Evolutionary conservation across 2,329 filamentous ascomycete species (phyloP).

Genomic region (Pseudocercospora macadamiae): DNA sequence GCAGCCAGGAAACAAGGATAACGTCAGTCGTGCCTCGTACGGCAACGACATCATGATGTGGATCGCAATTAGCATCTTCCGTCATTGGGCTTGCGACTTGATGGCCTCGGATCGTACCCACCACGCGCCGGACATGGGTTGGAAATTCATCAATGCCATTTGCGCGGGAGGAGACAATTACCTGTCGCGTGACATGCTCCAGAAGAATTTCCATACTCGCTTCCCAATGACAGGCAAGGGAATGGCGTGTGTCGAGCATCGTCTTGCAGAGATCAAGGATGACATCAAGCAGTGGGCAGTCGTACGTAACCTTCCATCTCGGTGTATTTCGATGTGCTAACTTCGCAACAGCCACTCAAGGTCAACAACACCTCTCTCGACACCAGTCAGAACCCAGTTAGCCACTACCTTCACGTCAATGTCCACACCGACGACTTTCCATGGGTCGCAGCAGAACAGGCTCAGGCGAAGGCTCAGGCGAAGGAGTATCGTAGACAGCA

Average conservation of each 20-base stretch:
- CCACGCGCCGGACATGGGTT: constrained; percentile 49
- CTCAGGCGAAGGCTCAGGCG: not conserved
- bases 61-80: constrained; percentile 53
- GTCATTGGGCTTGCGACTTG: constrained; percentile 50
- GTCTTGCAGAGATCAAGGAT: constrained; percentile 47
- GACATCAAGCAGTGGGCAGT: constrained; percentile 45
- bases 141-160: constrained; percentile 48
- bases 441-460: constrained; percentile 35
- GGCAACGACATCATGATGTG: constrained; percentile 55
- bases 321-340: constrained; percentile 2
- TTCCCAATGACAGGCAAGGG: constrained; percentile 51
- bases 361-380: constrained; percentile 46
- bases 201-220: constrained; percentile 42
- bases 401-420: constrained; percentile 50
- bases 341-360: constrained; percentile 37
- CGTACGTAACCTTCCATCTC: constrained; percentile 12
- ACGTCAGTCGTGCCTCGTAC: constrained; percentile 48
- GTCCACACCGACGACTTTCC: constrained; percentile 47
- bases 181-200: constrained; percentile 43
- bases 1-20: constrained; percentile 36
- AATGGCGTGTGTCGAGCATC: constrained; percentile 45
- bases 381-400: constrained; percentile 39
- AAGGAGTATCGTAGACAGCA: too few species aligned
- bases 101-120: constrained; percentile 45
- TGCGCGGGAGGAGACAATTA: constrained; percentile 47